Evolutionary conservation across 768 basidiomycete genomes (phyloP).

Genomic region (Auricularia heimuer): DNA sequence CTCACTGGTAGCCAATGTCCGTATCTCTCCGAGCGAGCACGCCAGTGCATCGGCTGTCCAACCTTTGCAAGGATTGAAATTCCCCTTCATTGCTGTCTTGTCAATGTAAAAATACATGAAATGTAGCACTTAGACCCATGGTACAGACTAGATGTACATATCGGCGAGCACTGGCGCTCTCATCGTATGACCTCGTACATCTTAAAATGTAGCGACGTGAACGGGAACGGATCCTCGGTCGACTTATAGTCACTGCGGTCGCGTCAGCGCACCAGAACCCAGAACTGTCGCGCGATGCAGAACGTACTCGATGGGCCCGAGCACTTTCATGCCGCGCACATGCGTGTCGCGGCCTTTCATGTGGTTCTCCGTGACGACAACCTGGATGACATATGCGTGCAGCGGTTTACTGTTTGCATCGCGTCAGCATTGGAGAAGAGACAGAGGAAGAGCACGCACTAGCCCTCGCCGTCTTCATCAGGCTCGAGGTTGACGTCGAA

Average conservation of each 20-base stretch:
- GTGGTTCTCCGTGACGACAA: slow-evolving; percentile 86
- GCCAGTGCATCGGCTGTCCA: too few species aligned
- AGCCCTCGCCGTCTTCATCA: slow-evolving; percentile 67
- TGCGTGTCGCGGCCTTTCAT: slow-evolving; percentile 99
- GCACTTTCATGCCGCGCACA: slow-evolving; percentile 80
- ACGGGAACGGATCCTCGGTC: slow-evolving; percentile 67
- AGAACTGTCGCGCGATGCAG: slow-evolving; percentile 8
- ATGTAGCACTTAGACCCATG: too few species aligned
- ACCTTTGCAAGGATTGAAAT: too few species aligned
- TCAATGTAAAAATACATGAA: too few species aligned
- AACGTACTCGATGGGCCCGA: slow-evolving; percentile 73
- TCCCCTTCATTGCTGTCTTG: too few species aligned
- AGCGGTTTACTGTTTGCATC: slow-evolving; percentile 60
- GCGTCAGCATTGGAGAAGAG: not conserved
- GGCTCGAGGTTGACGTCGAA: slow-evolving; percentile 76
- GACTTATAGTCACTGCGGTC: slow-evolving; percentile 16
- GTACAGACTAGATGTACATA: too few species aligned
- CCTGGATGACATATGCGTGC: slow-evolving; percentile 80
- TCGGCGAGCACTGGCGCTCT: not conserved
- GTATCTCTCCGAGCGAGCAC: too few species aligned
- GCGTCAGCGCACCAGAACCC: slow-evolving; percentile 7
- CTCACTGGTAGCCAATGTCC: too few species aligned
- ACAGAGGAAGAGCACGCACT: slow-evolving; percentile 37
- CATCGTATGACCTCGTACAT: slow-evolving; percentile 74
- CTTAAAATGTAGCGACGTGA: slow-evolving; percentile 51